phyloP scores from a whole-genome alignment of 2,329 filamentous ascomycete species.

The Didymellaceae sp. region DNA sequence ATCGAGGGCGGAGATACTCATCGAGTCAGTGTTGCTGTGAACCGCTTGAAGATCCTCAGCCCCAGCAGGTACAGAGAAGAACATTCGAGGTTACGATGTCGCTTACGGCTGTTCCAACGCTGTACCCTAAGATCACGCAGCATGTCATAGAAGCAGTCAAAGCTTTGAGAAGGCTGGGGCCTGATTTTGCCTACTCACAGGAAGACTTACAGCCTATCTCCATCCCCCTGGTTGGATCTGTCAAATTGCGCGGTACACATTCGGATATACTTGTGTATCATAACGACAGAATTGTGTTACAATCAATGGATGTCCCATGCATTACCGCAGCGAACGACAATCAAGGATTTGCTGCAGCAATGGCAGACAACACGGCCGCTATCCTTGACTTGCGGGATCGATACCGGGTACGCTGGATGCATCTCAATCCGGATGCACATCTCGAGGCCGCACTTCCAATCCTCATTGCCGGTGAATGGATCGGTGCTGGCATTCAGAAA shows the following conservation, averaged over 20 bases:
- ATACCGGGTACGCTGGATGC: conserved; percentile 26
- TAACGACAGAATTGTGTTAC: conserved; percentile 30
- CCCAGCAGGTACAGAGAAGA: too few species aligned
- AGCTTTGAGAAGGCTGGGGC: conserved; percentile 17
- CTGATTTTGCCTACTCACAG: conserved; percentile 11
- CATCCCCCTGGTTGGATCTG: conserved; percentile 35
- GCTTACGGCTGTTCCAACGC: conserved; percentile 18
- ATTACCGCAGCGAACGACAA: conserved; percentile 32
- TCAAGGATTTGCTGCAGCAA: conserved; percentile 31
- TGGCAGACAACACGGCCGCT: conserved; percentile 20
- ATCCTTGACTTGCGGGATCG: conserved; percentile 29
- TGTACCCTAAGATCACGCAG: conserved; percentile 42
- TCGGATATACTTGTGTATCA: conserved; percentile 37
- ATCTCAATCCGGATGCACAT: conserved; percentile 18
- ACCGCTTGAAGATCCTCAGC: too few species aligned
- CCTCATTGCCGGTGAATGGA: conserved; percentile 42
- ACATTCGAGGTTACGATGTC: conserved; percentile 16
- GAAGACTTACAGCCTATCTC: conserved; percentile 8
- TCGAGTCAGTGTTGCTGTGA: too few species aligned
- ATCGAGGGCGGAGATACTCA: too few species aligned
- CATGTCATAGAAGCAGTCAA: conserved; percentile 30
- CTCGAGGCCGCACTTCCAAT: conserved; percentile 22
- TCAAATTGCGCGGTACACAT: conserved; percentile 46
- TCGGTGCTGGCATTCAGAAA: conserved; percentile 38
- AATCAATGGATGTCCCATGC: conserved; percentile 32